These are phyloP conservation scores for Cymbidium sinense DNA, from an alignment of 106 monocot genomes.

Conservation along the genomic window DNA sequence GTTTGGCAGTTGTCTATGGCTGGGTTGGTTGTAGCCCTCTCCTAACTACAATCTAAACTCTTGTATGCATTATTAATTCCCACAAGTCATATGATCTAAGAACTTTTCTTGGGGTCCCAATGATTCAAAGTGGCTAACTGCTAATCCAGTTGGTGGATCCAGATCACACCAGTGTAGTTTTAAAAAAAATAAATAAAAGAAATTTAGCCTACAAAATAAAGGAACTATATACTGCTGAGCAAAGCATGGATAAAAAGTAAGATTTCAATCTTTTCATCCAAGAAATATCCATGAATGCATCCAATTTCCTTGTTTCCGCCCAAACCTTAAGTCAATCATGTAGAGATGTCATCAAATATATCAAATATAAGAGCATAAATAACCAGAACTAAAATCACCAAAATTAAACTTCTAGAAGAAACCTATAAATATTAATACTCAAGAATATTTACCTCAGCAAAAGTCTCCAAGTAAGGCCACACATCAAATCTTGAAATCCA, in stretches of 20 bases:
- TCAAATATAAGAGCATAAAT: background rate
- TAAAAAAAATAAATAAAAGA: background rate
- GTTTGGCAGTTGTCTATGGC: too few species aligned
- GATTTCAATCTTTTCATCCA: background rate
- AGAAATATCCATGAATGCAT: background rate
- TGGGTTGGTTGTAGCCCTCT: too few species aligned
- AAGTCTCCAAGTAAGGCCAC: conserved; percentile 90
- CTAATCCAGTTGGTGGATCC: too few species aligned
- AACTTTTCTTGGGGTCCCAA: too few species aligned
- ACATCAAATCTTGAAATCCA: conserved; percentile 99
- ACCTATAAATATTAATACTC: background rate
- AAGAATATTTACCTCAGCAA: conserved; percentile 51
- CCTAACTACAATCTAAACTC: too few species aligned
- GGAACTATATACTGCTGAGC: background rate
- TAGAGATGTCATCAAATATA: background rate
- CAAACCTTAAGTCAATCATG: background rate
- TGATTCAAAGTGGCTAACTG: too few species aligned
- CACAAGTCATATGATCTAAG: too few species aligned
- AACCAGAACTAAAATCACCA: conserved; percentile 1
- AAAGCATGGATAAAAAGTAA: background rate
- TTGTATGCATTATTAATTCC: too few species aligned
- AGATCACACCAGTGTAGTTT: background rate
- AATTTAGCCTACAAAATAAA: background rate
- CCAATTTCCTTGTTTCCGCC: background rate
- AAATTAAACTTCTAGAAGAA: background rate